Evolutionary conservation across 2,329 filamentous ascomycete species (phyloP), one percentile per base, ranked within the genome.

Genomic region (Fusarium compactum): DNA sequence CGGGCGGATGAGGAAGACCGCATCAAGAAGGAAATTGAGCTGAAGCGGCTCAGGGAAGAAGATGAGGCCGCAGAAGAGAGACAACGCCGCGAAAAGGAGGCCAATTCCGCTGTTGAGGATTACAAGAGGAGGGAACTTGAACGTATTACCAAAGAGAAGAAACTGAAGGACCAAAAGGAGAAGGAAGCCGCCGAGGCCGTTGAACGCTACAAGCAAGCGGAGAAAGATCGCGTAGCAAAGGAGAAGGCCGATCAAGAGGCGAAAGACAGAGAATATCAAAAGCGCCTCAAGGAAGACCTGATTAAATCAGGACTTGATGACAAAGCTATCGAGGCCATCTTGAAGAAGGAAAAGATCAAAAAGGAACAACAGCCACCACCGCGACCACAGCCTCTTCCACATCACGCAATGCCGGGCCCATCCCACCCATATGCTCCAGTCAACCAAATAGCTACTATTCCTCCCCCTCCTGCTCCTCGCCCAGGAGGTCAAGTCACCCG

Each of bases 251-350:
- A 85, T 60, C 82, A 81, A 67, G 85, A 85, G 65, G 77, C 73
- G 18, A 71, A 55, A 20, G 72, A 74, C n/a, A 67, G 34, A 66
- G 84, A 89, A 72, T 89, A 87, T 71, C 83, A 86, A 74, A 80
- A 81, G 27, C 84, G 85, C 43, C 79, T 91, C 48, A 85, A 87
- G 72, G 86, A 89, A 68, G 85, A 89, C 52, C 80, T 91, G 40
- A 78, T 86, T 62, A 85, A 85, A 51, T 86, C 88, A 4, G 89
- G 89, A 5, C 80, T 91, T 44, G 84, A 86, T 72, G 87, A 89
- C 72, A 84, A 85, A 69, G 84, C 86, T 66, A 90, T 91, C 69
- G 80, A 83, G 44, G 87, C 87, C 22, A 86, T 91, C 65, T 76
- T 90, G 56, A 85, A 87, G 72, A 88, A 87, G 73, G 84, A 88